Conservation (phyloP, 768 basidiomycete species). For the Pulveroboletus sp. region DNA sequence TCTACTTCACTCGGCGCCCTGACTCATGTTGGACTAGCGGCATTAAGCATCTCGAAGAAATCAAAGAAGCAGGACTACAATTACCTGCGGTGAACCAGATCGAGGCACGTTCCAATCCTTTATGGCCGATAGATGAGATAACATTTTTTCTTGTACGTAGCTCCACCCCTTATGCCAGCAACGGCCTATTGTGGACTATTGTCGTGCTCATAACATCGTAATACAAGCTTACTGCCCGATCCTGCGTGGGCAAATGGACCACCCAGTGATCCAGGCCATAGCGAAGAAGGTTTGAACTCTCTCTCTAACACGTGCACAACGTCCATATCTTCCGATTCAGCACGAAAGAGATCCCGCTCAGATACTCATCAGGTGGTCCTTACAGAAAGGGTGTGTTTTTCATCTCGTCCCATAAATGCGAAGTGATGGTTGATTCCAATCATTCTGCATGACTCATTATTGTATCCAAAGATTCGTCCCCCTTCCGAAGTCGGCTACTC, state of each 20-base stretch:
- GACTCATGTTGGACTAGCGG: slow-evolving; percentile 39
- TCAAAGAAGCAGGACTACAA: slow-evolving; percentile 55
- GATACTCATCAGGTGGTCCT: slow-evolving; percentile 83
- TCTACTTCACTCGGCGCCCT: background rate
- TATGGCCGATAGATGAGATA: slow-evolving; percentile 1
- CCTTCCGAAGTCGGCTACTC: slow-evolving; percentile 76
- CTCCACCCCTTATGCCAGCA: slow-evolving; percentile 84
- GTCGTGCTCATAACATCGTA: slow-evolving; percentile 53
- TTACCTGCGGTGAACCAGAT: slow-evolving; percentile 78
- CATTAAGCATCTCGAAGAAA: slow-evolving; percentile 71
- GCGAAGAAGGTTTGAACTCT: slow-evolving; percentile 51
- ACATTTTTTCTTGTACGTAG: slow-evolving; percentile 33
- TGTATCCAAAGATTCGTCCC: slow-evolving; percentile 58
- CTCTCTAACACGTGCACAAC: slow-evolving; percentile 4
- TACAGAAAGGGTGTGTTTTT: slow-evolving; percentile 68
- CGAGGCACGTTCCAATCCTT: slow-evolving; percentile 46
- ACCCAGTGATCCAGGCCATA: slow-evolving; percentile 50
- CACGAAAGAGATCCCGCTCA: slow-evolving; percentile 65
- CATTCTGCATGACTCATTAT: background rate
- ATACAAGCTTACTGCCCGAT: slow-evolving; percentile 78
- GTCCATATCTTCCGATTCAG: too few relatives aligned
- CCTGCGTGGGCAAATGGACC: slow-evolving; percentile 51
- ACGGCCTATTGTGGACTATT: slow-evolving; percentile 71
- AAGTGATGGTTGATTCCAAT: background rate
- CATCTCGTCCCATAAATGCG: background rate